These are phyloP conservation scores for Fagopyrum homotropicum DNA, from an alignment of 148 eudicot genomes.

Conservation along the genomic window DNA sequence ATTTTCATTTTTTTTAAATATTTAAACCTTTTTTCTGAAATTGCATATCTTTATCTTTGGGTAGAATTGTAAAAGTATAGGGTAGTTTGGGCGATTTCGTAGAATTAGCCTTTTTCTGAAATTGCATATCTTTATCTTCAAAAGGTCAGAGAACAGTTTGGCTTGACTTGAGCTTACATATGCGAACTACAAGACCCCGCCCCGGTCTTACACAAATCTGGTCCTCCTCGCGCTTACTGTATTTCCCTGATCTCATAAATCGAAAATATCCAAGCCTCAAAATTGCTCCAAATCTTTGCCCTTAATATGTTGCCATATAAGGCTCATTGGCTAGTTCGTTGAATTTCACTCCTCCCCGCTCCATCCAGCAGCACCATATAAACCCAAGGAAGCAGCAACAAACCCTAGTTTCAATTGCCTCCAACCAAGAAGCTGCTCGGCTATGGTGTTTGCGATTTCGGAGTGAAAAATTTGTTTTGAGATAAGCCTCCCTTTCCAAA, in stretches of 20 bases:
- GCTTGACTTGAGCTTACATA: not conserved
- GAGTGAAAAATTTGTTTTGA: not conserved
- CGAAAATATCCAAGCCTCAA: not conserved
- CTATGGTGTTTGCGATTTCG: constrained; percentile 2
- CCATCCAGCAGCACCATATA: not conserved
- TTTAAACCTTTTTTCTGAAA: too few species aligned
- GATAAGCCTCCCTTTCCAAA: not conserved
- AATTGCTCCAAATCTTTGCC: too few species aligned
- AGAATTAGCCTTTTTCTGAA: too few species aligned
- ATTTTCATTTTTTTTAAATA: too few species aligned
- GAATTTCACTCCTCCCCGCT: constrained; percentile 1
- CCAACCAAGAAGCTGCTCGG: not conserved
- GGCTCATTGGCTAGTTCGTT: not conserved
- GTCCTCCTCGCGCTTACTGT: not conserved
- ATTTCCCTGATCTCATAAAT: not conserved
- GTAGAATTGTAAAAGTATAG: too few species aligned
- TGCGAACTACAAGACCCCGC: not conserved
- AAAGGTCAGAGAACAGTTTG: not conserved
- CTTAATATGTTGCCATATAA: too few species aligned
- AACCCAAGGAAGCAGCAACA: not conserved
- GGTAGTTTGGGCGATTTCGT: too few species aligned
- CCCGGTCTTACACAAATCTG: constrained; percentile 3
- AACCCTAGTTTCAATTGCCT: not conserved
- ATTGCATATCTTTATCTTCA: not conserved
- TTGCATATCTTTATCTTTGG: too few species aligned